A percentile compares a stretch with the other conserved stretches of the same genome.
Conservation (phyloP, 192 early-diverging fungal genomes). For the Chytriomyces sp. region DNA sequence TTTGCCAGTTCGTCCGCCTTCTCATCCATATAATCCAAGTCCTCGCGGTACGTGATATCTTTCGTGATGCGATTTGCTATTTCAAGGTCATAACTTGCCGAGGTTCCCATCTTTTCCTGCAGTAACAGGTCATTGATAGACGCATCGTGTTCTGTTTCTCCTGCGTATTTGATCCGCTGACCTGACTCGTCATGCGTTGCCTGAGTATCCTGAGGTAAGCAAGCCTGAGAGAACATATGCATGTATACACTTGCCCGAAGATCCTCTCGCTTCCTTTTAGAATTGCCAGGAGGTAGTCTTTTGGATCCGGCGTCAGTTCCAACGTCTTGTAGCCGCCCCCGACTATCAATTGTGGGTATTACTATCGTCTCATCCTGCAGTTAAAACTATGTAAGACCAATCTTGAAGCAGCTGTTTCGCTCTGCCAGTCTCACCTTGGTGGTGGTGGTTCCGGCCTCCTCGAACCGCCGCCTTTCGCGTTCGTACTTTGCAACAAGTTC, state of each 20-base stretch:
- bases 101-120: slow-evolving; percentile 63
- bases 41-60: slow-evolving; percentile 71
- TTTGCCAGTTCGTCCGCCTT: slow-evolving; percentile 74
- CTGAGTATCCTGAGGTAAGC: slow-evolving; percentile 12
- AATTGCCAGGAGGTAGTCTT: slow-evolving; percentile 30
- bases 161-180: slow-evolving; percentile 63
- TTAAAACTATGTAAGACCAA: not conserved
- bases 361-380: slow-evolving; percentile 36
- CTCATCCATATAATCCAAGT: slow-evolving; percentile 93
- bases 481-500: slow-evolving; percentile 78
- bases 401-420: not conserved
- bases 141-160: slow-evolving; percentile 53
- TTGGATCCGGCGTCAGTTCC: slow-evolving; percentile 23
- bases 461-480: slow-evolving; percentile 54
- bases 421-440: not conserved
- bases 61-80: slow-evolving; percentile 69
- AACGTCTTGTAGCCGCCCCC: slow-evolving; percentile 62
- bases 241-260: not conserved
- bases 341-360: slow-evolving; percentile 57
- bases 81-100: slow-evolving; percentile 64
- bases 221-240: slow-evolving; percentile 3
- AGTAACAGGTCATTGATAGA: slow-evolving; percentile 69
- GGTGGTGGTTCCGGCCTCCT: slow-evolving; percentile 20
- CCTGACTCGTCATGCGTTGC: slow-evolving; percentile 62
- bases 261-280: slow-evolving; percentile 44